phyloP scores from a whole-genome alignment of 345 rosid species.

The Hibiscus trionum region DNA sequence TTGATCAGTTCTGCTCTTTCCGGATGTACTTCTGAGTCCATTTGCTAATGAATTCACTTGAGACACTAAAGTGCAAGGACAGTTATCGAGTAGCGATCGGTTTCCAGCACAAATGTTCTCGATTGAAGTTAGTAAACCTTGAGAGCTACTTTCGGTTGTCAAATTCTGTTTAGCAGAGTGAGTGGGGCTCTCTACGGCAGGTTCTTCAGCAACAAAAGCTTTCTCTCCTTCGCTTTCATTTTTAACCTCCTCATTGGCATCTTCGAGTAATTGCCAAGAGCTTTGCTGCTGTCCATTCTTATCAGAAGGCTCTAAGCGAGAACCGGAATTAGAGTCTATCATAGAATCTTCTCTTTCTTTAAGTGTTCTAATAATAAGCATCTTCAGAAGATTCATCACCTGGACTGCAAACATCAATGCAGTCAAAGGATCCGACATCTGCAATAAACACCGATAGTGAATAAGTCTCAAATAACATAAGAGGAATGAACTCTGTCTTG shows the following conservation, averaged over 20 bases:
- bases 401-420: slow-evolving; percentile 95
- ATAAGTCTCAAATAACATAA: background rate
- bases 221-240: slow-evolving; percentile 21
- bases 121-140: slow-evolving; percentile 29
- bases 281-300: slow-evolving; percentile 58
- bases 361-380: slow-evolving; percentile 57
- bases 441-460: slow-evolving; percentile 20
- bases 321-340: slow-evolving; percentile 33
- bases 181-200: slow-evolving; percentile 27
- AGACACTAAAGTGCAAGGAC: slow-evolving; percentile 36
- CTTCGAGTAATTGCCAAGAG: slow-evolving; percentile 29
- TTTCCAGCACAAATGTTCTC: slow-evolving; percentile 38
- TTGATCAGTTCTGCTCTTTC: slow-evolving; percentile 21
- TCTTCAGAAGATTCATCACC: slow-evolving; percentile 93
- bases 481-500: no score
- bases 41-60: slow-evolving; percentile 23
- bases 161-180: slow-evolving; percentile 27
- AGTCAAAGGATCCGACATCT: slow-evolving; percentile 97
- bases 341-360: slow-evolving; percentile 58
- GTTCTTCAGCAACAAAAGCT: slow-evolving; percentile 29
- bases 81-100: slow-evolving; percentile 24
- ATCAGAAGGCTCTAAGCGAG: slow-evolving; percentile 53
- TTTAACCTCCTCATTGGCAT: slow-evolving; percentile 24
- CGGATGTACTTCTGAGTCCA: slow-evolving; percentile 14
- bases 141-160: slow-evolving; percentile 25